These are phyloP conservation scores for Craspedostauros australis DNA, from an alignment of 108 stramenopile genomes.

Conservation along the genomic window DNA sequence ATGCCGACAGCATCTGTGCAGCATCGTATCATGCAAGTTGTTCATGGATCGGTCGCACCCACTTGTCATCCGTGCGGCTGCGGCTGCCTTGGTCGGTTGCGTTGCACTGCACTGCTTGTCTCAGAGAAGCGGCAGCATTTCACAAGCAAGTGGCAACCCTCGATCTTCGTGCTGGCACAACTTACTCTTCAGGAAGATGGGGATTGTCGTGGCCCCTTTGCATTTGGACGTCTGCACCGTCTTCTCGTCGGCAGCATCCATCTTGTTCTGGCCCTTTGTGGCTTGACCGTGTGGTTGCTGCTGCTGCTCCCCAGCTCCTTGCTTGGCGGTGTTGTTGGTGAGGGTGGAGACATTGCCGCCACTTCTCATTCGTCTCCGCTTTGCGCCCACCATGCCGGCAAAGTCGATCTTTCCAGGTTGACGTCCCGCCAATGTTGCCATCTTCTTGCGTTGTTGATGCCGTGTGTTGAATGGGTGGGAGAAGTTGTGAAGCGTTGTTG, in stretches of 20 bases:
- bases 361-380: constrained; percentile 45
- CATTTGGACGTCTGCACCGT: constrained; percentile 41
- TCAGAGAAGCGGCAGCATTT: too few species aligned
- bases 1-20: too few species aligned
- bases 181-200: constrained; percentile 81
- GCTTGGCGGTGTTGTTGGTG: constrained; percentile 25
- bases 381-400: constrained; percentile 38
- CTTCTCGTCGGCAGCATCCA: constrained; percentile 25
- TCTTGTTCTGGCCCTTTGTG: constrained; percentile 5
- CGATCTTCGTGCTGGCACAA: background rate
- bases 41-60: too few species aligned
- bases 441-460: too few species aligned
- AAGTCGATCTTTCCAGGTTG: constrained; percentile 32
- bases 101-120: too few species aligned
- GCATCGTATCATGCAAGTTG: too few species aligned
- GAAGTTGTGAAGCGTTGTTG: too few species aligned
- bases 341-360: constrained; percentile 48
- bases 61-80: too few species aligned
- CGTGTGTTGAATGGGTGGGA: too few species aligned
- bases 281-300: background rate
- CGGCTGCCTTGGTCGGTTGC: too few species aligned
- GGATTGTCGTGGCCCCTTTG: constrained; percentile 58
- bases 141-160: too few species aligned
- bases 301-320: background rate
- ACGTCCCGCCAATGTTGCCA: too few species aligned